Conservation (phyloP, 2,329 filamentous ascomycete genomes). For the Monosporascus sp. region DNA sequence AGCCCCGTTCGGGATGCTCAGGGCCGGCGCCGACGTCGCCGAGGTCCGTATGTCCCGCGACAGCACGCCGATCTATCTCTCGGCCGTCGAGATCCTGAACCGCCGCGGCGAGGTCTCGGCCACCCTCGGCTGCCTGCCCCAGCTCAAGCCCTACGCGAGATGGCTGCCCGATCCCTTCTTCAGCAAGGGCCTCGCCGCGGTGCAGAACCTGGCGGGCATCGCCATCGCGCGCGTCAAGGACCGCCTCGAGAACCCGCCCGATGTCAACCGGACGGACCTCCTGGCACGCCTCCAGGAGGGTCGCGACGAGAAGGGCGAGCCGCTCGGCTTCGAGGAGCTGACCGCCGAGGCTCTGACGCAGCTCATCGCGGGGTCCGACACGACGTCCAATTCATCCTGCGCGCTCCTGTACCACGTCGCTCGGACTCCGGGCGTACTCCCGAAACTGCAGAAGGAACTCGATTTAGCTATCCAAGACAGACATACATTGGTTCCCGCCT, state of each 20-base stretch:
- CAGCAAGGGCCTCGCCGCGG: conserved; percentile 64
- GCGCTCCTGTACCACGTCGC: conserved; percentile 75
- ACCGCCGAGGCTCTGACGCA: conserved; percentile 88
- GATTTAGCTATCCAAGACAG: conserved; percentile 57
- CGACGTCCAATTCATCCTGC: conserved; percentile 75
- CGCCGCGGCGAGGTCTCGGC: conserved; percentile 81
- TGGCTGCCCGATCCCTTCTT: conserved; percentile 83
- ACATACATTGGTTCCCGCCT: conserved; percentile 59
- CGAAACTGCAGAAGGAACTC: conserved; percentile 69
- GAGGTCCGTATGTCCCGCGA: conserved; percentile 62
- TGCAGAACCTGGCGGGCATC: conserved; percentile 79
- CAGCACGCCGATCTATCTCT: conserved; percentile 60
- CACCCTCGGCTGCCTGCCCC: conserved; percentile 68
- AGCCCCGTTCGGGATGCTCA: conserved; percentile 77
- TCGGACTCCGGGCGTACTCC: conserved; percentile 63
- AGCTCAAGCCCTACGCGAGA: conserved; percentile 72
- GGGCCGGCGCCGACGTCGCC: conserved; percentile 68
- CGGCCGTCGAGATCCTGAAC: conserved; percentile 84
- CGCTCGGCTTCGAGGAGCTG: conserved; percentile 71
- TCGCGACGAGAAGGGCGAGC: conserved; percentile 71
- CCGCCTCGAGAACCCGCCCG: conserved; percentile 63
- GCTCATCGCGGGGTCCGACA: conserved; percentile 75
- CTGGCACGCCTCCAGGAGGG: conserved; percentile 82
- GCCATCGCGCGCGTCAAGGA: conserved; percentile 76
- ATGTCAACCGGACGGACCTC: conserved; percentile 68